Evolutionary conservation across 495 filamentous ascomycete species (phyloP).

Genomic region (Penicillium egyptiacum): DNA sequence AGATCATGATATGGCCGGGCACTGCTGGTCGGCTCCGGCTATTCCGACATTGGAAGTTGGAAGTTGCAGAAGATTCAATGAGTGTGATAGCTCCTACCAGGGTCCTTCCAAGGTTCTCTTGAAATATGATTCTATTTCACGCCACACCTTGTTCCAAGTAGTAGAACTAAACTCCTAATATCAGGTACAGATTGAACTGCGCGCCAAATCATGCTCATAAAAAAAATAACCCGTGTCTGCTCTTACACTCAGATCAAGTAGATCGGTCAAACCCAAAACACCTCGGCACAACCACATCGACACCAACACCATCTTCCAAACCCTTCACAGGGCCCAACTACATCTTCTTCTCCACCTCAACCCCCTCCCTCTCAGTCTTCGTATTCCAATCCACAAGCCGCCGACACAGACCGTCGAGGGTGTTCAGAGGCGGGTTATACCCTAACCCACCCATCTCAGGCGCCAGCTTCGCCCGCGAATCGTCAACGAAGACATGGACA

Average conservation of each 20-base stretch:
- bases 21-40: slow-evolving; percentile 8
- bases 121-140: not conserved
- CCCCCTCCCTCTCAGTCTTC: slow-evolving; percentile 18
- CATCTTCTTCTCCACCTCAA: slow-evolving; percentile 9
- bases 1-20: not conserved
- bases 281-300: slow-evolving; percentile 26
- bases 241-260: not conserved
- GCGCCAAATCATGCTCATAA: not conserved
- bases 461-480: slow-evolving; percentile 41
- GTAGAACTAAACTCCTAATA: not conserved
- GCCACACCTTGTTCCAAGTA: not conserved
- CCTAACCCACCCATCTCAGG: slow-evolving; percentile 52
- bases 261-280: not conserved
- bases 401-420: slow-evolving; percentile 54
- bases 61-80: not conserved
- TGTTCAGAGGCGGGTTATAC: slow-evolving; percentile 50
- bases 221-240: not conserved
- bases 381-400: slow-evolving; percentile 55
- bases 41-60: not conserved
- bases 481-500: slow-evolving; percentile 48
- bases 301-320: slow-evolving; percentile 22
- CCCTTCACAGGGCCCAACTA: slow-evolving; percentile 15
- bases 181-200: not conserved
- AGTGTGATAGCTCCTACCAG: not conserved
- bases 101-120: not conserved